Evolutionary conservation across 148 eudicot genomes (phyloP).

Genomic region (Mesembryanthemum crystallinum): DNA sequence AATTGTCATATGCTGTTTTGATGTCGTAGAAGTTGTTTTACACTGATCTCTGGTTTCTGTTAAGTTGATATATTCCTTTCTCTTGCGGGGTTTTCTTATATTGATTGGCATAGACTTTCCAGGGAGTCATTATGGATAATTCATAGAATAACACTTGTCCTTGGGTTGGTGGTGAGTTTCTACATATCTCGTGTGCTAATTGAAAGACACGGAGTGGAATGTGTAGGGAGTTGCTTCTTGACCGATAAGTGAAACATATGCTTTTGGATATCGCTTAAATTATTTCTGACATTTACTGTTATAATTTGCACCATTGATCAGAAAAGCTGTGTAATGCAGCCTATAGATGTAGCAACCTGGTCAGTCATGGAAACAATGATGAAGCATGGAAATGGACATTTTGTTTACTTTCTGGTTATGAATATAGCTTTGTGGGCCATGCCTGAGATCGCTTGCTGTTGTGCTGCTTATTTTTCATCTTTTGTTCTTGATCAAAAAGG

Average conservation of each 20-base stretch:
- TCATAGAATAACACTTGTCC: too few relatives aligned
- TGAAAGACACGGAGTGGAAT: background rate
- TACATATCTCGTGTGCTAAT: background rate
- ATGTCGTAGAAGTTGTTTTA: too few relatives aligned
- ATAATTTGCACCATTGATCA: background rate
- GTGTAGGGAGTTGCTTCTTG: background rate
- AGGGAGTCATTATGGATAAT: too few relatives aligned
- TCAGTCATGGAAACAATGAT: background rate
- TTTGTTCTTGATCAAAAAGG: background rate
- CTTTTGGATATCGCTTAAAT: background rate
- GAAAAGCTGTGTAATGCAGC: background rate
- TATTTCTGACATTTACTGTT: background rate
- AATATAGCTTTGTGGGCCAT: background rate
- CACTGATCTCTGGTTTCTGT: background rate
- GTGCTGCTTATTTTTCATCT: background rate
- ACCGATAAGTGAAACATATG: background rate
- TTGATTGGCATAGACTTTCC: too few relatives aligned
- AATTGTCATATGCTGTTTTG: too few relatives aligned
- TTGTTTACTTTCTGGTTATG: background rate
- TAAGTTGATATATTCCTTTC: background rate
- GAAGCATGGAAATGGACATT: background rate
- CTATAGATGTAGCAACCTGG: background rate
- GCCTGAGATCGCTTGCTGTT: background rate
- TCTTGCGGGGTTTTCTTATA: background rate
- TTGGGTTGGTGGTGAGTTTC: too few relatives aligned